phyloP scores from a whole-genome alignment of 768 basidiomycete species.

The Tricholoma bakamatsutake region DNA sequence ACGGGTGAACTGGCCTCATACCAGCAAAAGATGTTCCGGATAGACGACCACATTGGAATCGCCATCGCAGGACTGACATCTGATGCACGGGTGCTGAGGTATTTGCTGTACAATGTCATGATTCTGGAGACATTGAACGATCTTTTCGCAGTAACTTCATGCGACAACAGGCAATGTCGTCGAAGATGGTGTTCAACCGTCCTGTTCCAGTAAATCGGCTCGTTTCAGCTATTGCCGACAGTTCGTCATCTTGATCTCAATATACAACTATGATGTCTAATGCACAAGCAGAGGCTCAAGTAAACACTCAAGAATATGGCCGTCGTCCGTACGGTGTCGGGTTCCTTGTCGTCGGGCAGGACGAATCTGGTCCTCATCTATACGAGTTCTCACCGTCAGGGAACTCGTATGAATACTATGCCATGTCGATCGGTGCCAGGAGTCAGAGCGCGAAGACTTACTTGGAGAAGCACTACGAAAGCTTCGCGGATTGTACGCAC shows the following conservation, averaged over 20 bases:
- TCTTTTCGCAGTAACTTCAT: constrained; percentile 79
- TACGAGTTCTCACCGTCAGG: constrained; percentile 98
- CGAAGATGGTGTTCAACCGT: constrained; percentile 92
- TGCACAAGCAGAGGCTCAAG: constrained; percentile 75
- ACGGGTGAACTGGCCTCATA: constrained; percentile 98
- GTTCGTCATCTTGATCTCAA: constrained; percentile 41
- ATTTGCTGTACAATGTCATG: constrained; percentile 12
- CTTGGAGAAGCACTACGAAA: constrained; percentile 89
- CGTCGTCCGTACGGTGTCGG: constrained; percentile 97
- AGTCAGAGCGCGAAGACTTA: constrained; percentile 99
- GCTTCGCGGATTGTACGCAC: constrained; percentile 76
- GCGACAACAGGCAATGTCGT: constrained; percentile 97
- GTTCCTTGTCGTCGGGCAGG: constrained; percentile 94
- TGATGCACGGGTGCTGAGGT: constrained; percentile 97
- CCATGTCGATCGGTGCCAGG: constrained; percentile 97
- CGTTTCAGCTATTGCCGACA: constrained; percentile 91
- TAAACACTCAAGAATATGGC: constrained; percentile 98
- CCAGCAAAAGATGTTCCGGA: constrained; percentile 99
- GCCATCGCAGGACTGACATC: constrained; percentile 98
- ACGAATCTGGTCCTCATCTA: constrained; percentile 95
- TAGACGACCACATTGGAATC: constrained; percentile 99
- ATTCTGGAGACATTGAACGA: not conserved
- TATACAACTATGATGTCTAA: not conserved
- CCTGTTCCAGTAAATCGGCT: constrained; percentile 92
- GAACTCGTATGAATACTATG: constrained; percentile 95